These are phyloP conservation scores for Astrothelium subdiscretum DNA, from an alignment of 495 filamentous ascomycete species.

Conservation along the genomic window DNA sequence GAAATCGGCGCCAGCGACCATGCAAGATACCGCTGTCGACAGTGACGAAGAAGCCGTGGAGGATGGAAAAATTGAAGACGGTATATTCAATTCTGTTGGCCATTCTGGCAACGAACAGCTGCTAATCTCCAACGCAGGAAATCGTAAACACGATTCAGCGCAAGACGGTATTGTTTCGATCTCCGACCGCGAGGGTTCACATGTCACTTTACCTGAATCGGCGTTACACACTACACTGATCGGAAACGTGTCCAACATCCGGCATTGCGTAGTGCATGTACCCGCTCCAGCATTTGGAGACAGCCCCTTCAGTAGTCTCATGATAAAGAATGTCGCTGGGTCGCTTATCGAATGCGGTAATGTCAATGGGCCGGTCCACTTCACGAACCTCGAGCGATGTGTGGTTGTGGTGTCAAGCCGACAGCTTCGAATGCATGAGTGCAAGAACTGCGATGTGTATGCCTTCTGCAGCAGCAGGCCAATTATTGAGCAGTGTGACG, in stretches of 20 bases:
- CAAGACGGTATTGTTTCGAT: conserved; percentile 50
- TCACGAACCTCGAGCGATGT: conserved; percentile 63
- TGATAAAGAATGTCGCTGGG: conserved; percentile 53
- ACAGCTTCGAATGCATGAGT: conserved; percentile 88
- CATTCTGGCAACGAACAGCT: neutral
- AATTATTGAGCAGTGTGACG: conserved; percentile 81
- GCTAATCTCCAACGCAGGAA: conserved; percentile 7
- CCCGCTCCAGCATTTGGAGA: conserved; percentile 44
- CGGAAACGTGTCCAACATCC: conserved; percentile 59
- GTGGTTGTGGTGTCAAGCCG: conserved; percentile 64
- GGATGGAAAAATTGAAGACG: neutral
- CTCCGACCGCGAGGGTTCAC: conserved; percentile 46
- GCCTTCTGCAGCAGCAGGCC: conserved; percentile 70
- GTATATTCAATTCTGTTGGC: neutral
- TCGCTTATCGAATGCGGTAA: conserved; percentile 66
- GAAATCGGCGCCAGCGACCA: neutral
- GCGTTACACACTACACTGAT: conserved; percentile 55
- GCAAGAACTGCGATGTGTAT: conserved; percentile 67
- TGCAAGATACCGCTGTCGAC: neutral
- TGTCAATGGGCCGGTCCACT: conserved; percentile 66
- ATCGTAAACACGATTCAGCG: conserved; percentile 49
- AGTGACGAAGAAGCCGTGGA: neutral
- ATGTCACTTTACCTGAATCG: conserved; percentile 62
- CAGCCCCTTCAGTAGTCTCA: conserved; percentile 61
- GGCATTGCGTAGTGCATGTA: conserved; percentile 68